Percentiles rank a stretch among this genome's conserved stretches.
Evolutionary conservation across 2,329 filamentous ascomycete species (phyloP).

Genomic region (Ophiostoma sp.): DNA sequence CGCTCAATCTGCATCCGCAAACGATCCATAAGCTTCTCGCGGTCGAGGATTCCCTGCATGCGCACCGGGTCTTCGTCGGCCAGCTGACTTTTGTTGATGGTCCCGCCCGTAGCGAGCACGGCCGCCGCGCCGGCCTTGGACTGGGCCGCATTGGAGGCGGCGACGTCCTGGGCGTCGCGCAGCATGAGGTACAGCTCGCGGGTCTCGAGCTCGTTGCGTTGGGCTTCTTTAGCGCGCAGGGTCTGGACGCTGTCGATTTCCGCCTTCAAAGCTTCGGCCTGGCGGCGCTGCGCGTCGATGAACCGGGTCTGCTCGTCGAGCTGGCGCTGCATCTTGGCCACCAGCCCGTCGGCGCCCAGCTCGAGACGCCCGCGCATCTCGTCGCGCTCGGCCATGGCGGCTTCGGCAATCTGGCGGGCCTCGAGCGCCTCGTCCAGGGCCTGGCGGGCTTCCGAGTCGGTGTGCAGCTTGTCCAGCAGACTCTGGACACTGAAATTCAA

Average conservation of each 20-base stretch:
- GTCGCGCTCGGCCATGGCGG: constrained; percentile 93
- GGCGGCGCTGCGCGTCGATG: constrained; percentile 83
- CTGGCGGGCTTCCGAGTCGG: constrained; percentile 90
- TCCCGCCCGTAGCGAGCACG: constrained; percentile 37
- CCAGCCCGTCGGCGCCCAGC: constrained; percentile 87
- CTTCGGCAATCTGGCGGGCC: constrained; percentile 88
- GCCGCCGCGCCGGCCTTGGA: constrained; percentile 23
- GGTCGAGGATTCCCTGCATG: constrained; percentile 90
- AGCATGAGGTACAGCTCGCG: constrained; percentile 98
- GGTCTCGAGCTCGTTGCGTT: constrained; percentile 93
- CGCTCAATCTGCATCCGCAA: constrained; percentile 94
- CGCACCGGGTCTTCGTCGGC: constrained; percentile 68
- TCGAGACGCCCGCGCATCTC: constrained; percentile 88
- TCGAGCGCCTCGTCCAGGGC: constrained; percentile 90
- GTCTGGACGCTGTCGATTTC: constrained; percentile 86
- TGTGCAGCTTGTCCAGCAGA: constrained; percentile 91
- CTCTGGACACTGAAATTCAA: constrained; percentile 97
- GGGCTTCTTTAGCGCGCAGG: constrained; percentile 83
- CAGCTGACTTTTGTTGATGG: constrained; percentile 41
- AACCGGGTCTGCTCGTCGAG: constrained; percentile 89
- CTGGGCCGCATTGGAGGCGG: constrained; percentile 73
- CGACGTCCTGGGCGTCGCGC: constrained; percentile 92
- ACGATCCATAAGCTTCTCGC: constrained; percentile 87
- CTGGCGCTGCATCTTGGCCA: constrained; percentile 89
- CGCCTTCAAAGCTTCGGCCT: constrained; percentile 83